Conservation (phyloP, 768 basidiomycete species). For the Suillus brevipes region DNA sequence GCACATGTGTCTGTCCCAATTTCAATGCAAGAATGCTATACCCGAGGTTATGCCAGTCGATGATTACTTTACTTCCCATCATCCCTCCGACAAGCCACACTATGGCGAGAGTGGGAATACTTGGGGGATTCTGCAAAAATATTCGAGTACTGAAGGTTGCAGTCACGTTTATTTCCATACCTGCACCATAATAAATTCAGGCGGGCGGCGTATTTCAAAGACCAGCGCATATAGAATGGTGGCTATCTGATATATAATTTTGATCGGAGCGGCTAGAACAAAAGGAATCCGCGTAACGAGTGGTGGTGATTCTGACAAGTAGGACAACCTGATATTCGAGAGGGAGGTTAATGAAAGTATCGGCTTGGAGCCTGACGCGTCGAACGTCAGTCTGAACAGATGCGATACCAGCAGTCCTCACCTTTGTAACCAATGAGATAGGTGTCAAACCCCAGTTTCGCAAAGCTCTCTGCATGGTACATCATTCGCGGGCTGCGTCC, state of each 20-base stretch:
- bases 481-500: conserved; percentile 97
- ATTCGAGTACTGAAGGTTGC: not conserved
- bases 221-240: conserved; percentile 64
- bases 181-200: conserved; percentile 88
- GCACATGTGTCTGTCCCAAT: conserved; percentile 62
- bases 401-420: conserved; percentile 33
- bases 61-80: conserved; percentile 82
- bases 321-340: conserved; percentile 62
- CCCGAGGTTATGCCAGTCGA: conserved; percentile 99
- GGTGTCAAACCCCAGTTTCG: conserved; percentile 73
- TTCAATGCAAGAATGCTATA: conserved; percentile 89
- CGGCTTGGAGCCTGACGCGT: conserved; percentile 67
- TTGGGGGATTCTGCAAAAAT: conserved; percentile 82
- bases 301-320: conserved; percentile 65
- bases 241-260: conserved; percentile 70
- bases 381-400: conserved; percentile 7
- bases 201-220: conserved; percentile 60
- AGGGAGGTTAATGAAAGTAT: conserved; percentile 69
- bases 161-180: conserved; percentile 41
- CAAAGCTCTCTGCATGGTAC: conserved; percentile 96
- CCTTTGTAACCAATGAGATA: conserved; percentile 86
- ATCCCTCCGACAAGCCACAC: conserved; percentile 72
- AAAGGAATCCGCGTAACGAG: conserved; percentile 60
- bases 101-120: conserved; percentile 88
- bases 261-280: conserved; percentile 74